Conservation (phyloP, 176 grass and related monocot genomes). For the Guadua angustifolia region DNA sequence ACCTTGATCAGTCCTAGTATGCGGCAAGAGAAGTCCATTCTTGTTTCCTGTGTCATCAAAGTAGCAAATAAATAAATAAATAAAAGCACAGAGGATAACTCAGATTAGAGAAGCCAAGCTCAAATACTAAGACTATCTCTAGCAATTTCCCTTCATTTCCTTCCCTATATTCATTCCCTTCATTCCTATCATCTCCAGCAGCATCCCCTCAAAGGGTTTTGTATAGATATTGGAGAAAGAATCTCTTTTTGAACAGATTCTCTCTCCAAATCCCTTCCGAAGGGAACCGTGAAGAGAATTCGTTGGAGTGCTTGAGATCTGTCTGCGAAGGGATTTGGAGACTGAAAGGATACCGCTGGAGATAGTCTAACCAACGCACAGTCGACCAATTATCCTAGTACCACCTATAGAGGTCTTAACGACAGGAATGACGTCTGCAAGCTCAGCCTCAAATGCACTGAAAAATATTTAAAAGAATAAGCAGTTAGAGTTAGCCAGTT, state of each 20-base stretch:
- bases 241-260: too few species aligned
- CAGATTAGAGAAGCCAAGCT: not conserved
- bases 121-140: too few species aligned
- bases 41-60: conserved; percentile 73
- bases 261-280: too few species aligned
- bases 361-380: conserved; percentile 96
- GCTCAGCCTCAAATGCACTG: conserved; percentile 89
- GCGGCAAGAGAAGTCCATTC: conserved; percentile 97
- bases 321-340: too few species aligned
- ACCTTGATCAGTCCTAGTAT: conserved; percentile 97
- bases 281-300: too few species aligned
- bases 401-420: conserved; percentile 93
- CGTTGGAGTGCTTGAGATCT: too few species aligned
- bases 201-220: too few species aligned
- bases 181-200: too few species aligned
- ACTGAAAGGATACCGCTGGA: too few species aligned
- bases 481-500: conserved; percentile 1
- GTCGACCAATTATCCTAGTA: conserved; percentile 82
- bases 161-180: too few species aligned
- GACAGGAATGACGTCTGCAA: conserved; percentile 83
- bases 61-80: conserved; percentile 18
- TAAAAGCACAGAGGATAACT: not conserved
- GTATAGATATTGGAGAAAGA: too few species aligned
- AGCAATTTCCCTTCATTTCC: too few species aligned
- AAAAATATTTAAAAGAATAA: conserved; percentile 23